Base-by-base conservation (phyloP, 2,329 filamentous ascomycete genomes). In the Teratosphaeria epicoccoides region DNA sequence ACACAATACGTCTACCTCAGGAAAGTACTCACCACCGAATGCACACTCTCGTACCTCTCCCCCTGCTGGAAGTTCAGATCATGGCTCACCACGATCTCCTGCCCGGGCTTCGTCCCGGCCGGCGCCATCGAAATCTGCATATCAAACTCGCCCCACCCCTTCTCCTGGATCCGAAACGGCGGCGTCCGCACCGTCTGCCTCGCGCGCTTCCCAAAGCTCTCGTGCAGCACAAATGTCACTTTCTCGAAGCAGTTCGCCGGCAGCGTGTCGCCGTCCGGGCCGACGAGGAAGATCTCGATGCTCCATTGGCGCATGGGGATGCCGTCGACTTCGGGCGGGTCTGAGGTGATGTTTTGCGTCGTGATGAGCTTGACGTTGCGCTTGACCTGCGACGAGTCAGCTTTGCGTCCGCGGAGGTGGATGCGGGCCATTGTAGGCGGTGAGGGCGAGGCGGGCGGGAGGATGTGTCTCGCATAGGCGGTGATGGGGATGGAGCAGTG, bases 141-240 rank as follows among this genome's bases (percentile, higher is more conserved):
- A 68, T 97, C 93, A 68, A 98, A 98, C 73, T 97, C 93, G 65
- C 93, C 93, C 93, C 93, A 98, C 61, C 93, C 93, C 72, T 96
- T 87, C 71, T 98, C 95, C 57, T 82, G 77, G 70, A 95, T 95
- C 59, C 79, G 79, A 74, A 97, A 98, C 0, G 93, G 93, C 0
- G 89, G 81, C 58, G 86, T 84, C 66, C 83, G 84, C 74, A 95
- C 85, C 23, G 81, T 87, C 73, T 97, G 91, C 49, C 80, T 80
- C 14, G 87, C 70, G 46, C 76, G 85, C 63, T 90, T 87, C 50
- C 84, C 87, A 70, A 98, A 98, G 47, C 88, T 93, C 28, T 93
- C 91, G 71, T 98, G 93, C 25, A 98, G 80, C 65, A 88, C 87
- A 75, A 96, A 98, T 51, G 84, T 84, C 43, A 87, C 91, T 74